Conservation (phyloP, 805 yeast genomes). For the Saccharomycopsis guyanensis region DNA sequence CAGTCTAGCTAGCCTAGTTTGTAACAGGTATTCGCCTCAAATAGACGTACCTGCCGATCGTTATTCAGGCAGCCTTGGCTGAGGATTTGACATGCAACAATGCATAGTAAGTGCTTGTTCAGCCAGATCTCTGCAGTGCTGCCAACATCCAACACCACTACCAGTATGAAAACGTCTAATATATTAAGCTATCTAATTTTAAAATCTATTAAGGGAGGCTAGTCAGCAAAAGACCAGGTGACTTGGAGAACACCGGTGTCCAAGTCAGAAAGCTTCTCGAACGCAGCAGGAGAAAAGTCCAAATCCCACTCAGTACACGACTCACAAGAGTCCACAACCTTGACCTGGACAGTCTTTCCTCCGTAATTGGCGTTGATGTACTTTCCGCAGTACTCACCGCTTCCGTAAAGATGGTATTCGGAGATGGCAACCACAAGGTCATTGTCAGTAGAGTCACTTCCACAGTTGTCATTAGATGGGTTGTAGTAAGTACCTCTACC, state of each 20-base stretch:
- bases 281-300: conserved; percentile 58
- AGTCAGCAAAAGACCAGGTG: conserved; percentile 37
- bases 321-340: conserved; percentile 50
- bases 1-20: no score
- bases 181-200: no score
- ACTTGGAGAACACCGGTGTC: conserved; percentile 47
- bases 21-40: no score
- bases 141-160: no score
- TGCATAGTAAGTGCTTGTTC: no score
- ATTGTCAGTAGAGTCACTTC: conserved; percentile 35
- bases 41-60: no score
- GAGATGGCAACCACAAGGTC: conserved; percentile 50
- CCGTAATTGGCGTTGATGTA: conserved; percentile 38
- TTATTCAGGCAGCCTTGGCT: no score
- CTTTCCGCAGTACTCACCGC: conserved; percentile 42
- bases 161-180: no score
- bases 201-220: no score
- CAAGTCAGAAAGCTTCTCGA: conserved; percentile 41
- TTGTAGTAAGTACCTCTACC: conserved; percentile 40
- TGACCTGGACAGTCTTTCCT: conserved; percentile 47
- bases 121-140: no score
- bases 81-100: no score
- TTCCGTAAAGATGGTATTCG: conserved; percentile 32
- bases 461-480: conserved; percentile 49
- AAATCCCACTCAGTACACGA: conserved; percentile 44